Evolutionary conservation across 2,329 filamentous ascomycete species (phyloP), one percentile per base, ranked within the genome.

Genomic region (Shiraia sp.): DNA sequence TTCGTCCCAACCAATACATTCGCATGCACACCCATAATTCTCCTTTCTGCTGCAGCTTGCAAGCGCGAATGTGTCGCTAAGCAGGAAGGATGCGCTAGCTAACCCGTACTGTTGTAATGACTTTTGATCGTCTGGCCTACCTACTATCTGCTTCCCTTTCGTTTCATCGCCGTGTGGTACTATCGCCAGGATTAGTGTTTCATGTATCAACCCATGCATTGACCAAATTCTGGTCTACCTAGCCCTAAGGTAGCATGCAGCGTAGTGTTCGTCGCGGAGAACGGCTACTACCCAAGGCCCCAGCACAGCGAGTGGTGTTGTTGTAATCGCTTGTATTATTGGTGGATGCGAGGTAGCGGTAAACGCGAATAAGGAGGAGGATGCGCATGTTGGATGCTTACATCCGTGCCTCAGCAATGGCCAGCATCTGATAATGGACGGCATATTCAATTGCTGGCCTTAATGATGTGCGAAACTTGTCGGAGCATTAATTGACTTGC

Each of bases 111-210:
- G n/a, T 10, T 36, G n/a, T 16, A 14, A 15, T 7, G n/a, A 8
- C 30, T 15, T 31, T 40, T 43, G 32, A 42, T 48, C 29, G 32
- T 23, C 34, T 42, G 10, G 40, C 33, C 13, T 28, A 24, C 24
- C 22, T 22, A 16, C 30, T 17, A 15, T 15, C 30, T 16, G 42
- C 28, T 31, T 29, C 28, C 32, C 26, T 42, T 42, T 39, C 36
- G 51, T 51, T 46, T 51, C 47, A 51, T 45, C 46, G 36, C 36
- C 31, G 31, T 38, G 31, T 39, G 45, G 41, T 57, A 46, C 36
- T 57, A 60, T 53, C 42, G 23, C 47, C 29, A 43, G 53, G 45
- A 33, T 55, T 30, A 47, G 31, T 42, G 55, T 60, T 59, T 59
- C 51, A 57, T 43, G 42, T 42, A 40, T 26, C 31, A 34, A 36